Base-by-base conservation (phyloP, 2,329 filamentous ascomycete genomes). In the Volutella citrinella region DNA sequence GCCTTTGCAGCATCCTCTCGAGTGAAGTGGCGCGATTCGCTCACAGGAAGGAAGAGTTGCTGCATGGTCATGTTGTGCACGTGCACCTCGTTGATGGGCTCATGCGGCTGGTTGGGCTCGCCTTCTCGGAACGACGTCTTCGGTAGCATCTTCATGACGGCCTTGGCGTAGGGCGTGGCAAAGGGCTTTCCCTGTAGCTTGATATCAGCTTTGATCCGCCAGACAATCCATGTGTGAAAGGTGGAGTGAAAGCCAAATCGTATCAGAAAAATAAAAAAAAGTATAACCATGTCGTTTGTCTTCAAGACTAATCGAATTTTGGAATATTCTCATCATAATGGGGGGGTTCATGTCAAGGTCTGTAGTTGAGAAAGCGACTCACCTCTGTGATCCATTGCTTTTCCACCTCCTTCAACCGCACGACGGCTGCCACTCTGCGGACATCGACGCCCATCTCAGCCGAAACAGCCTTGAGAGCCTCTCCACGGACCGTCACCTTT, bases 281-380 rank as follows among this genome's bases (percentile, higher is more conserved):
- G 32, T 84, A 72, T 91, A 91, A 96, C 87, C 87, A 93, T 73
- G 80, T 61, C 35, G 39, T 70, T 64, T 81, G 90, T 97, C 90
- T 95, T 96, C 75, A 94, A 95, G 91, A 97, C 91, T 96, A 95
- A 97, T 96, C 91, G 91, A 84, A 82, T 79, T 76, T 75, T 78
- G 67, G 72, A 76, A 87, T 66, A 61, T 57, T 78, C 54, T 64
- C 76, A 80, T 80, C 76, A 79, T 63, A 56, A 41, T 38, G 47
- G 30, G 21, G 16, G 27, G 15, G 12, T 26, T n/a, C n/a, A n/a
- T n/a, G n/a, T n/a, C n/a, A n/a, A n/a, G n/a, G n/a, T n/a, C n/a
- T n/a, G n/a, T n/a, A n/a, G n/a, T n/a, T n/a, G n/a, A n/a, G n/a
- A n/a, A n/a, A n/a, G n/a, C n/a, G 24, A 58, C 87, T 74, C 75